These are phyloP conservation scores for Asterochloris erici DNA, from an alignment of 139 green algal species.

Conservation along the genomic window DNA sequence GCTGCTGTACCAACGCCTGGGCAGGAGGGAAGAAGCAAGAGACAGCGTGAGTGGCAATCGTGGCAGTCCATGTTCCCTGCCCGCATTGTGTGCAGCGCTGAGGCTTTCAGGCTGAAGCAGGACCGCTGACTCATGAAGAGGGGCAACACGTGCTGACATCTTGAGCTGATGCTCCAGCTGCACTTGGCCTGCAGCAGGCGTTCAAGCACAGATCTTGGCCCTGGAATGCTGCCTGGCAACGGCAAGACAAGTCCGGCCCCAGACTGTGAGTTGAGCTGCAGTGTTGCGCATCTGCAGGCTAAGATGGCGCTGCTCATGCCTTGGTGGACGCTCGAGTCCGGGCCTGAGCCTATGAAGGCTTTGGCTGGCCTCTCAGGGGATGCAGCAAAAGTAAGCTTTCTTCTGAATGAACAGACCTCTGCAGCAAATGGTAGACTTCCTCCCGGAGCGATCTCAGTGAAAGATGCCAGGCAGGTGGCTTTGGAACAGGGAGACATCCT, in stretches of 20 bases:
- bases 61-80: not conserved
- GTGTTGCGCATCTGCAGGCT: constrained; percentile 20
- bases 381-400: constrained; percentile 12
- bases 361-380: constrained; percentile 36
- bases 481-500: constrained; percentile 36
- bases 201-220: not conserved
- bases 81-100: not conserved
- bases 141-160: not conserved
- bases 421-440: constrained; percentile 20
- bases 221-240: not conserved
- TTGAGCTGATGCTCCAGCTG: not conserved
- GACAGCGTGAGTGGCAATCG: constrained; percentile 43
- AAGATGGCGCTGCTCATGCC: constrained; percentile 60
- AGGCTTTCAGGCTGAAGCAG: not conserved
- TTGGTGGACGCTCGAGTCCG: constrained; percentile 65
- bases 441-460: constrained; percentile 26
- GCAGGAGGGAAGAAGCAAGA: constrained; percentile 53
- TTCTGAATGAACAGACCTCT: constrained; percentile 31
- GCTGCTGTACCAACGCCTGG: constrained; percentile 46
- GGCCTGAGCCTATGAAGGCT: constrained; percentile 32
- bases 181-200: not conserved
- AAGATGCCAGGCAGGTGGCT: constrained; percentile 24
- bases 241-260: not conserved
- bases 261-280: not conserved
- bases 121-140: not conserved